Percentiles rank a stretch among this genome's conserved stretches.
Evolutionary conservation across 2,329 filamentous ascomycete species (phyloP).

Genomic region (Sporothrix brasiliensis): DNA sequence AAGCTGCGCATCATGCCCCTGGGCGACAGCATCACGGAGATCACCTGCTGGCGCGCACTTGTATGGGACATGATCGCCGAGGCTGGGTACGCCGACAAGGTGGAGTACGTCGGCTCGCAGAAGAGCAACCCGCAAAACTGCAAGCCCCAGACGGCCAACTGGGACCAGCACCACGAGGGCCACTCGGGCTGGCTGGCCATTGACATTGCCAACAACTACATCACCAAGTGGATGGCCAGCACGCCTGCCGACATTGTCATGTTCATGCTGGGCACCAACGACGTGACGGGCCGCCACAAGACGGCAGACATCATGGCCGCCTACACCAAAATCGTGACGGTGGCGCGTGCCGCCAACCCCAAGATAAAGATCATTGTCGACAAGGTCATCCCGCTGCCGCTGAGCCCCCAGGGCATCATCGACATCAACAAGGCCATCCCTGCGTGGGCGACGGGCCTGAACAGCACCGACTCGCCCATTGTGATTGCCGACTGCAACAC

Average conservation of each 20-base stretch:
- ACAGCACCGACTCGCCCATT: slow-evolving; percentile 47
- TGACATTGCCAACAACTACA: slow-evolving; percentile 49
- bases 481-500: slow-evolving; percentile 46
- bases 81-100: slow-evolving; percentile 43
- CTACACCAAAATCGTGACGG: slow-evolving; percentile 47
- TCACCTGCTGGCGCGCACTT: slow-evolving; percentile 50
- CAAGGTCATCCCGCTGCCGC: slow-evolving; percentile 46
- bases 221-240: slow-evolving; percentile 46
- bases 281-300: slow-evolving; percentile 43
- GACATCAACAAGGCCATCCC: slow-evolving; percentile 37
- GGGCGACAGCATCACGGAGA: slow-evolving; percentile 52
- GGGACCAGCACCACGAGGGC: slow-evolving; percentile 49
- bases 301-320: slow-evolving; percentile 45
- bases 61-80: slow-evolving; percentile 48
- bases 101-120: slow-evolving; percentile 50
- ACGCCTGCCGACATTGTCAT: slow-evolving; percentile 49
- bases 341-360: slow-evolving; percentile 45
- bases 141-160: slow-evolving; percentile 42
- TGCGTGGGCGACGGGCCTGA: slow-evolving; percentile 44
- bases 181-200: slow-evolving; percentile 50
- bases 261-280: slow-evolving; percentile 53
- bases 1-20: slow-evolving; percentile 42
- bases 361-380: slow-evolving; percentile 49
- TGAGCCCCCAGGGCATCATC: slow-evolving; percentile 39
- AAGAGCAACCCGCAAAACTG: slow-evolving; percentile 46